Evolutionary conservation across 495 filamentous ascomycete genomes (phyloP).

Genomic region (Penicillium roqueforti): DNA sequence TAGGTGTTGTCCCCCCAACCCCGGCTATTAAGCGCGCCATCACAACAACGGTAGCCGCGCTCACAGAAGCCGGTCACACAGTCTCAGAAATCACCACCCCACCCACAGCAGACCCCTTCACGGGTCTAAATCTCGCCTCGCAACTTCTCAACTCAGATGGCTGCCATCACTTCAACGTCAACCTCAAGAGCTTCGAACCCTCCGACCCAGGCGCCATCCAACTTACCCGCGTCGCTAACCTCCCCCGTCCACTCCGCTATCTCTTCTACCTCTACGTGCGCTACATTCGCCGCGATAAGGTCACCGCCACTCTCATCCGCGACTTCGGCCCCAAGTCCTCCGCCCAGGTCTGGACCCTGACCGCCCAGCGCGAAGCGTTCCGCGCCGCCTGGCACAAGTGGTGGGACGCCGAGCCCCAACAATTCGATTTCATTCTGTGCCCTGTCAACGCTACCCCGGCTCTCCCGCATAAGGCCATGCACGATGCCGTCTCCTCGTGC

Average conservation of each 20-base stretch:
- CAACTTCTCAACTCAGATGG: conserved; percentile 85
- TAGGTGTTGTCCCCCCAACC: conserved; percentile 75
- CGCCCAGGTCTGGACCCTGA: conserved; percentile 77
- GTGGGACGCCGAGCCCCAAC: conserved; percentile 62
- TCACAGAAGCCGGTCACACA: conserved; percentile 69
- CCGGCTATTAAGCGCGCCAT: conserved; percentile 81
- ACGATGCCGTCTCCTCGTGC: conserved; percentile 78
- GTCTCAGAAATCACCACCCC: conserved; percentile 67
- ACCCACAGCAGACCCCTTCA: conserved; percentile 57
- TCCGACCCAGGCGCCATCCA: conserved; percentile 75
- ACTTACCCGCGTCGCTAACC: conserved; percentile 65
- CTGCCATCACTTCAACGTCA: conserved; percentile 74
- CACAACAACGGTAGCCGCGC: conserved; percentile 60
- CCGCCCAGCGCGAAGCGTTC: conserved; percentile 70
- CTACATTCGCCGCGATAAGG: conserved; percentile 67
- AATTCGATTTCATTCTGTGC: conserved; percentile 75
- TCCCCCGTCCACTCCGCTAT: conserved; percentile 72
- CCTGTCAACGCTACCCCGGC: conserved; percentile 90
- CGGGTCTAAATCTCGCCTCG: conserved; percentile 74
- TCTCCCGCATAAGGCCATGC: conserved; percentile 83
- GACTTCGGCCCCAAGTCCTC: conserved; percentile 67
- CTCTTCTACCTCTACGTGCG: conserved; percentile 87
- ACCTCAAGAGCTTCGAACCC: conserved; percentile 71
- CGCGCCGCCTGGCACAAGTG: conserved; percentile 74
- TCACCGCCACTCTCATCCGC: conserved; percentile 74